These are phyloP conservation scores for Lizonia empirigonia DNA, from an alignment of 2,329 filamentous ascomycete species.

Conservation along the genomic window DNA sequence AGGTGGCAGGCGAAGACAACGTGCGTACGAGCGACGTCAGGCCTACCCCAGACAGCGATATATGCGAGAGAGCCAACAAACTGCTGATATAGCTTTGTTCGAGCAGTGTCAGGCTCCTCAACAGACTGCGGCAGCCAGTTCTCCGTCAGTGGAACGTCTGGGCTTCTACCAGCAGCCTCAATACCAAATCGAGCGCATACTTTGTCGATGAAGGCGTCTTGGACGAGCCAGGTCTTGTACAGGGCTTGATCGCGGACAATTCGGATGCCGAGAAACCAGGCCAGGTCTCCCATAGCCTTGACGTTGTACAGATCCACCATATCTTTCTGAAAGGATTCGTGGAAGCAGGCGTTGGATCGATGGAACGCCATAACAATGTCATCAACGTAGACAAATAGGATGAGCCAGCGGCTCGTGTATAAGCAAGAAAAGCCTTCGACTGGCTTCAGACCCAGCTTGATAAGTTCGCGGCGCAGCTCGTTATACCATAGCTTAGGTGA, in stretches of 20 bases:
- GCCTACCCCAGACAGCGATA: background rate
- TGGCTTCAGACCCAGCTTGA: background rate
- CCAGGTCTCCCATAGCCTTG: background rate
- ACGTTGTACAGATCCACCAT: background rate
- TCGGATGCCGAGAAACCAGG: background rate
- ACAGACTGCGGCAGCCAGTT: background rate
- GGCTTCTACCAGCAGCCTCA: background rate
- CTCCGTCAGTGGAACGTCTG: background rate
- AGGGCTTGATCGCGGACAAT: background rate
- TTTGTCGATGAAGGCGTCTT: background rate
- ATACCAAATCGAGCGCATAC: background rate
- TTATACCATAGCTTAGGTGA: background rate
- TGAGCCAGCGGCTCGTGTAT: background rate
- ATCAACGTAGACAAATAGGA: background rate
- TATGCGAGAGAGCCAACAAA: background rate
- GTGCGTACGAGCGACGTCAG: background rate
- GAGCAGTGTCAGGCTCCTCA: background rate
- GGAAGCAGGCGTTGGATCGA: background rate
- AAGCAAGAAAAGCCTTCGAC: too few relatives aligned
- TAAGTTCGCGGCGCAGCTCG: background rate
- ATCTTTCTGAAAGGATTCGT: background rate
- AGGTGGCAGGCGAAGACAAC: conserved; percentile 2
- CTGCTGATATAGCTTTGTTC: background rate
- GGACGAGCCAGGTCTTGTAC: background rate
- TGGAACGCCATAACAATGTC: background rate